These are phyloP conservation scores for Moesziomyces aphidis DNA, from an alignment of 1,284 basidiomycete genomes.

Conservation along the genomic window DNA sequence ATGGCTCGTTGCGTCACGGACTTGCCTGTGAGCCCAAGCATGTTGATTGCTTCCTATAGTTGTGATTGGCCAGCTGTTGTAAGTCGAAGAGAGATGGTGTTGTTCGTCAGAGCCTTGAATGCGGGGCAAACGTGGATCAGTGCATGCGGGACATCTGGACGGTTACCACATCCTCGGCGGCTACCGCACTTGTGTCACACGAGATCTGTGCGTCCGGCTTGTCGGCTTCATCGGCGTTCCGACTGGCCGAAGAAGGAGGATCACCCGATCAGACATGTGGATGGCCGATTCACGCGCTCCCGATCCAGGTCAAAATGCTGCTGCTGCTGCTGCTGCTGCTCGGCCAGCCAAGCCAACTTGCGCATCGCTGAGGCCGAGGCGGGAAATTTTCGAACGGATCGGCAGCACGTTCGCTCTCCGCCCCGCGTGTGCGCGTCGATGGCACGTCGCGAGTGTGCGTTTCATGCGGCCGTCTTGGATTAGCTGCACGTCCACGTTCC, in stretches of 20 bases:
- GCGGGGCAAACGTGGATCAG: not conserved
- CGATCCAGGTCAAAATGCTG: not conserved
- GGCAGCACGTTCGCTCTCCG: not conserved
- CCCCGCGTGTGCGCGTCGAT: not conserved
- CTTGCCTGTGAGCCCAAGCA: constrained; percentile 17
- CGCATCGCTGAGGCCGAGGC: not conserved
- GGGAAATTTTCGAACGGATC: not conserved
- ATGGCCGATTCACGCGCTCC: not conserved
- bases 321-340: not conserved
- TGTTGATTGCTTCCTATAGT: not conserved
- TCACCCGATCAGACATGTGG: not conserved
- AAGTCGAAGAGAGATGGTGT: not conserved
- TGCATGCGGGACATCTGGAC: too few relatives aligned
- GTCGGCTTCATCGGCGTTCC: not conserved
- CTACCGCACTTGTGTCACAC: constrained; percentile 3
- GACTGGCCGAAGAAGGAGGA: not conserved
- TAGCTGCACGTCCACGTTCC: constrained; percentile 39
- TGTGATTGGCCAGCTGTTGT: not conserved
- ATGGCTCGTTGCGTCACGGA: constrained; percentile 26
- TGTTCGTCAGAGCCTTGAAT: not conserved
- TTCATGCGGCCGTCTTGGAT: constrained; percentile 5
- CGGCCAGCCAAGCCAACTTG: not conserved
- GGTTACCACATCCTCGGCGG: too few relatives aligned
- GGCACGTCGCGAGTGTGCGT: not conserved
- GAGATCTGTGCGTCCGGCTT: constrained; percentile 4